Conservation (phyloP, 2,329 filamentous ascomycete genomes). For the Colletotrichum somersetense region DNA sequence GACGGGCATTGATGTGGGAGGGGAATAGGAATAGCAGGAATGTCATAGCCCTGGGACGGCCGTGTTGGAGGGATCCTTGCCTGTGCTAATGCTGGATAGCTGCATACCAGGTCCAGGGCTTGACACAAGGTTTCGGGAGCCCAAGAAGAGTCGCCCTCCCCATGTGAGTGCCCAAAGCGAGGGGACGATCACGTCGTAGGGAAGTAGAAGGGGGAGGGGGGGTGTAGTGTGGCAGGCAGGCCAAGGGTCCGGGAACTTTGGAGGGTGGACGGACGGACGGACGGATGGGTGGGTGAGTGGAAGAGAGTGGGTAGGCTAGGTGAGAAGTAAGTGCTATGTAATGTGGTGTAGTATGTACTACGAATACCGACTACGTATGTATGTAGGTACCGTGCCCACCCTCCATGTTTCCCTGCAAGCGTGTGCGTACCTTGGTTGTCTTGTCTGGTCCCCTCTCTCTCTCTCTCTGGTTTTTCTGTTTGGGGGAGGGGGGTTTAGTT, state of each 20-base stretch:
- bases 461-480: too few species aligned
- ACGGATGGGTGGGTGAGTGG: not conserved
- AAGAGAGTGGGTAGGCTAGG: not conserved
- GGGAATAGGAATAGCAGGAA: slow-evolving; percentile 40
- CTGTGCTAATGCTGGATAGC: slow-evolving; percentile 40
- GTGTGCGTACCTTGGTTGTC: slow-evolving; percentile 29
- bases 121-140: slow-evolving; percentile 43
- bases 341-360: too few species aligned
- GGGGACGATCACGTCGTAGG: slow-evolving; percentile 40
- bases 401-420: slow-evolving; percentile 21
- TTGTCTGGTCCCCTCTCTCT: slow-evolving; percentile 4
- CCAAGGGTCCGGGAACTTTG: slow-evolving; percentile 39
- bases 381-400: slow-evolving; percentile 17
- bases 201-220: slow-evolving; percentile 30
- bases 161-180: slow-evolving; percentile 42
- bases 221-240: slow-evolving; percentile 3
- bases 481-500: too few species aligned
- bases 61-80: slow-evolving; percentile 40
- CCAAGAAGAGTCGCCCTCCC: slow-evolving; percentile 30
- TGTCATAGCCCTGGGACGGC: slow-evolving; percentile 42
- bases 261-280: slow-evolving; percentile 19
- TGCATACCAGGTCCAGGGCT: slow-evolving; percentile 43
- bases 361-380: not conserved
- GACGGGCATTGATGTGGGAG: slow-evolving; percentile 40
- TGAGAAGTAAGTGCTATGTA: too few species aligned